These are phyloP conservation scores for Verticillium nonalfalfae DNA, from an alignment of 2,329 filamentous ascomycete genomes.

Conservation along the genomic window DNA sequence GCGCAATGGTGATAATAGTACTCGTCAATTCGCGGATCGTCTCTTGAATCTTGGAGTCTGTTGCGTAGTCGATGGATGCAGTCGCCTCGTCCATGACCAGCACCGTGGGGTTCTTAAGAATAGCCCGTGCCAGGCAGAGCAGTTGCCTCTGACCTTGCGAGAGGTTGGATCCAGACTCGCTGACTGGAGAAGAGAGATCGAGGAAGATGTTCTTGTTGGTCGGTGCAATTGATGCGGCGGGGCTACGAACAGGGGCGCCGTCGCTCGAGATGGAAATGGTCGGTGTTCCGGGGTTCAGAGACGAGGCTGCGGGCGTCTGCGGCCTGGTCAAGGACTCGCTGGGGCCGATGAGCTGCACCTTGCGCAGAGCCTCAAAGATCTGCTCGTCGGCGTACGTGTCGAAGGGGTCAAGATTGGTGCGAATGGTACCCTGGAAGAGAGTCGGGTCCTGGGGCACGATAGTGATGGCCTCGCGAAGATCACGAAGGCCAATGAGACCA, in stretches of 20 bases:
- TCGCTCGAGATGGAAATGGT: conserved; percentile 1
- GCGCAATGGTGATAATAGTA: conserved; percentile 95
- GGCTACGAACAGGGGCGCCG: conserved; percentile 8
- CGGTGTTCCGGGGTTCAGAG: conserved; percentile 9
- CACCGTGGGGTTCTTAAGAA: conserved; percentile 86
- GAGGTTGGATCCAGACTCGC: conserved; percentile 88
- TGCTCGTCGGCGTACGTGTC: conserved; percentile 81
- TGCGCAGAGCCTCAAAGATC: conserved; percentile 77
- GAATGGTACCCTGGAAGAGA: conserved; percentile 85
- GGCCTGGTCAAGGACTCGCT: conserved; percentile 36
- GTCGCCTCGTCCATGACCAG: conserved; percentile 99
- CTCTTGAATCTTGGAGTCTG: conserved; percentile 91
- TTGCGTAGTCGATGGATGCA: conserved; percentile 93
- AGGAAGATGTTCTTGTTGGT: conserved; percentile 95
- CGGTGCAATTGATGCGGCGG: conserved; percentile 22
- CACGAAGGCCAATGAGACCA: conserved; percentile 81
- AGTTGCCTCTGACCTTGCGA: conserved; percentile 96
- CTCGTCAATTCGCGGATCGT: conserved; percentile 90
- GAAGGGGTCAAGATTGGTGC: conserved; percentile 92
- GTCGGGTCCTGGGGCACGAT: conserved; percentile 98
- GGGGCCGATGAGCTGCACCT: conserved; percentile 77
- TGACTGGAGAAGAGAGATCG: conserved; percentile 75
- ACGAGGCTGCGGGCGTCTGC: conserved; percentile 16
- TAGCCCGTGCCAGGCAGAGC: conserved; percentile 83
- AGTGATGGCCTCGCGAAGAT: conserved; percentile 87